Evolutionary conservation across 345 rosid genomes (phyloP).

Genomic region (Euphorbia lathyris): DNA sequence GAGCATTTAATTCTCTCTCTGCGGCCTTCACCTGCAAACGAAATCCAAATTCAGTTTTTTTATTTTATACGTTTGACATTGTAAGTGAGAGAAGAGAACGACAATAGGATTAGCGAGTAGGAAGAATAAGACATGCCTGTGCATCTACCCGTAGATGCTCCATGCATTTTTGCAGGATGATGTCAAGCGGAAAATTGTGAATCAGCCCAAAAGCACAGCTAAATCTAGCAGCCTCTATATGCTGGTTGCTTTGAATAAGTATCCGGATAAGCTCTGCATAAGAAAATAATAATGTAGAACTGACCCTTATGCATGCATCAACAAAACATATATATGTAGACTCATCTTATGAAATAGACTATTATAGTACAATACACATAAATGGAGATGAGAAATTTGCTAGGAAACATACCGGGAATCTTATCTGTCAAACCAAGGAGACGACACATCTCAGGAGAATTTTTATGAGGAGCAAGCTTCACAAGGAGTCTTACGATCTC

Average conservation of each 20-base stretch:
- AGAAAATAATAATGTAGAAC: not conserved
- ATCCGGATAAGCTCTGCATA: slow-evolving; percentile 28
- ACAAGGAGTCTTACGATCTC: slow-evolving; percentile 27
- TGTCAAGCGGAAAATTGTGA: slow-evolving; percentile 19
- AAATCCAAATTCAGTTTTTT: not conserved
- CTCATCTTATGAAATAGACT: not conserved
- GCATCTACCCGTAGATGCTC: slow-evolving; percentile 1
- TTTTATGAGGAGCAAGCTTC: slow-evolving; percentile 18
- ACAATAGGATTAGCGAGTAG: too few species aligned
- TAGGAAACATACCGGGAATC: slow-evolving; percentile 27
- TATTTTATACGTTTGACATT: too few species aligned
- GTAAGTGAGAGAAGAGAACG: not conserved
- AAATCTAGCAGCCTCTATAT: slow-evolving; percentile 29
- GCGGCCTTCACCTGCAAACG: slow-evolving; percentile 24
- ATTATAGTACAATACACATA: not conserved
- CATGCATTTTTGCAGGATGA: slow-evolving; percentile 18
- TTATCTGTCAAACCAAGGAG: slow-evolving; percentile 29
- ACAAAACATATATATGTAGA: not conserved
- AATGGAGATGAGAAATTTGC: not conserved
- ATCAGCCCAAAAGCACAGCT: slow-evolving; percentile 28
- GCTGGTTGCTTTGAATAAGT: slow-evolving; percentile 25
- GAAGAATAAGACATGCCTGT: slow-evolving; percentile 20
- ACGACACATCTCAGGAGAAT: slow-evolving; percentile 28
- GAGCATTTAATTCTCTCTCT: slow-evolving; percentile 11
- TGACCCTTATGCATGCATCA: not conserved